phyloP scores from a whole-genome alignment of 371 early-diverging fungal genomes.

The Mucor indicus region DNA sequence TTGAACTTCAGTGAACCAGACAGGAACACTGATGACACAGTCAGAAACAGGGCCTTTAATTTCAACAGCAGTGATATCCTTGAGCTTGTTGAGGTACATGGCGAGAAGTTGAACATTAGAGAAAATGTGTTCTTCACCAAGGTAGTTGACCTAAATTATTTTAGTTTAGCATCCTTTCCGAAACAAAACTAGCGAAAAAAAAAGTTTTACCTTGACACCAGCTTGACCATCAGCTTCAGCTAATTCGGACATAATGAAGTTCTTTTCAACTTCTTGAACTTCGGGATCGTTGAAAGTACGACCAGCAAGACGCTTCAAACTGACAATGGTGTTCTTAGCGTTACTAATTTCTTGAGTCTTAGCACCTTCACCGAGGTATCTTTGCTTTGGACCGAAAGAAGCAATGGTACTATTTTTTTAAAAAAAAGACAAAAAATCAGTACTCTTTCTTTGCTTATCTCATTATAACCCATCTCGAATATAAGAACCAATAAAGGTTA shows the following conservation, averaged over 20 bases:
- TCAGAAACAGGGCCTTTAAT: constrained; percentile 86
- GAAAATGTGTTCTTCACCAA: constrained; percentile 74
- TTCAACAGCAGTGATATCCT: constrained; percentile 84
- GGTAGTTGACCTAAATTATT: constrained; percentile 65
- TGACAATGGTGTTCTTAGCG: constrained; percentile 93
- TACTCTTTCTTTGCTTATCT: not conserved
- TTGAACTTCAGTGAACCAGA: constrained; percentile 94
- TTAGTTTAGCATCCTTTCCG: not conserved
- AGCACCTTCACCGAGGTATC: constrained; percentile 94
- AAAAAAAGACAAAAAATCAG: not conserved
- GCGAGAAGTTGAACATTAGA: constrained; percentile 87
- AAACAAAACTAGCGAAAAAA: not conserved
- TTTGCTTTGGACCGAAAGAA: constrained; percentile 92
- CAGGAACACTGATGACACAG: constrained; percentile 92
- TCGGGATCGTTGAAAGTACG: constrained; percentile 90
- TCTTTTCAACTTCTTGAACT: constrained; percentile 78
- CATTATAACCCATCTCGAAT: not conserved
- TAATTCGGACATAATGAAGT: constrained; percentile 77
- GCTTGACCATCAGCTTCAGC: constrained; percentile 82
- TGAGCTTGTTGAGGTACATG: constrained; percentile 93
- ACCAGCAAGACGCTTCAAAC: constrained; percentile 96
- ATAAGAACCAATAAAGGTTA: too few relatives aligned
- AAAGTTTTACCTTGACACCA: constrained; percentile 68
- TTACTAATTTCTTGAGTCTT: constrained; percentile 94
- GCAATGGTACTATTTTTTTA: constrained; percentile 68